Percentiles rank a stretch among this genome's conserved stretches.
These are phyloP conservation scores for Prorocentrum cordatum DNA, from an alignment of 169 alveolate genomes.

Conservation along the genomic window DNA sequence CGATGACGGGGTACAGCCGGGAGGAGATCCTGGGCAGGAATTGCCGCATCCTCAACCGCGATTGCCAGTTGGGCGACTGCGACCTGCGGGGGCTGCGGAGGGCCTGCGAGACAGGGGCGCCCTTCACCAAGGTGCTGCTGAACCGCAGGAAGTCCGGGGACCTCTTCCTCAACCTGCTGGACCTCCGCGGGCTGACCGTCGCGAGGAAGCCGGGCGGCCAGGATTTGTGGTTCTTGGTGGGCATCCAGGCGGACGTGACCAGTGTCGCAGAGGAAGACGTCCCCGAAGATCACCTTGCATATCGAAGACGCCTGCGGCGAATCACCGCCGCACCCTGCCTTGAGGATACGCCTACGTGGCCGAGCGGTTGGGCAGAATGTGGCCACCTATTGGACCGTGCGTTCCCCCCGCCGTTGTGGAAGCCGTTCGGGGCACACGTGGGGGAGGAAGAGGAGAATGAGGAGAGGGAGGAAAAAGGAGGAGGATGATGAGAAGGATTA, in stretches of 20 bases:
- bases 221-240: conserved; percentile 37
- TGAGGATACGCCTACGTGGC: too few relatives aligned
- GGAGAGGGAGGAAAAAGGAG: too few relatives aligned
- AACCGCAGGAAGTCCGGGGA: conserved; percentile 62
- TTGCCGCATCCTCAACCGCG: conserved; percentile 48
- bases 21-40: conserved; percentile 53
- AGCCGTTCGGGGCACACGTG: too few relatives aligned
- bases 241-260: conserved; percentile 24
- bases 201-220: conserved; percentile 21
- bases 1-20: conserved; percentile 48
- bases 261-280: too few relatives aligned
- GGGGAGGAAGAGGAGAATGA: too few relatives aligned
- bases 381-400: too few relatives aligned
- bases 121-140: conserved; percentile 18
- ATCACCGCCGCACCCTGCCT: too few relatives aligned
- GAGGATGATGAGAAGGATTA: too few relatives aligned
- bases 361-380: too few relatives aligned
- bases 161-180: conserved; percentile 15
- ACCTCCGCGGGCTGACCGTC: conserved; percentile 17
- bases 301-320: too few relatives aligned
- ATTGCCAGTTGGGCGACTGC: neutral
- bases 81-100: conserved; percentile 18
- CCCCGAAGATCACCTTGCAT: too few relatives aligned
- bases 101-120: conserved; percentile 34
- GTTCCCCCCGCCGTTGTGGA: too few relatives aligned